A percentile compares a stretch with the other conserved stretches of the same genome.
Conservation (phyloP, 129 eudicot genomes). For the Saussurea involucrata region DNA sequence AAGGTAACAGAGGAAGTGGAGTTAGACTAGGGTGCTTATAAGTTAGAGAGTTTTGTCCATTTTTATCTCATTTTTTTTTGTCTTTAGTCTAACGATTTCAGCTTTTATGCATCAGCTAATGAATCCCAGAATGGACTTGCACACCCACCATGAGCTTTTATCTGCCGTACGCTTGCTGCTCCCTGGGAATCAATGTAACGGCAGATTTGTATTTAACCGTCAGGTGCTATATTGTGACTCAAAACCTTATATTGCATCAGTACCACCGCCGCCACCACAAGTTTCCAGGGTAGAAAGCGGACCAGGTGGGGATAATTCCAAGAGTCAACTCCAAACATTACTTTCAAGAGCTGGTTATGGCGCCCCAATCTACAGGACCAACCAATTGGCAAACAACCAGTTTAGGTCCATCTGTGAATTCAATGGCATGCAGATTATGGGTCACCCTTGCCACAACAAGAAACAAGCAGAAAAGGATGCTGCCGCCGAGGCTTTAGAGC, state of each 20-base stretch:
- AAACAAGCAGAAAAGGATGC: constrained; percentile 94
- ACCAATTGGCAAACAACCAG: constrained; percentile 47
- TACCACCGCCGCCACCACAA: constrained; percentile 33
- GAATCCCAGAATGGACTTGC: constrained; percentile 73
- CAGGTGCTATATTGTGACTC: constrained; percentile 29
- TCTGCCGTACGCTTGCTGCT: constrained; percentile 76
- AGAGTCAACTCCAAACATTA: constrained; percentile 80
- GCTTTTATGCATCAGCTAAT: constrained; percentile 44
- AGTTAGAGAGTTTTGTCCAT: background rate
- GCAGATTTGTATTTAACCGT: constrained; percentile 67
- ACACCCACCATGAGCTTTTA: constrained; percentile 60
- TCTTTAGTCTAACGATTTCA: background rate
- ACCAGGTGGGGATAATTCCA: constrained; percentile 93
- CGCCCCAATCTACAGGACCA: constrained; percentile 61
- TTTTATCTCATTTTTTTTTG: background rate
- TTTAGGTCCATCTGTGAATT: constrained; percentile 68
- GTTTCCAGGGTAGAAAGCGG: constrained; percentile 55
- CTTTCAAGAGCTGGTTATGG: constrained; percentile 70
- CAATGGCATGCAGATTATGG: constrained; percentile 76
- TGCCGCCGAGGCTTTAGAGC: constrained; percentile 83
- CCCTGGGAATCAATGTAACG: constrained; percentile 57
- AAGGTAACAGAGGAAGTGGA: background rate
- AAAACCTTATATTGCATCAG: constrained; percentile 33
- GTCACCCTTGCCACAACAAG: constrained; percentile 76
- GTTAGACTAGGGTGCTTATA: background rate